Evolutionary conservation across 495 filamentous ascomycete species (phyloP), one percentile per base, ranked within the genome.

Genomic region (Friedmanniomyces simplex): DNA sequence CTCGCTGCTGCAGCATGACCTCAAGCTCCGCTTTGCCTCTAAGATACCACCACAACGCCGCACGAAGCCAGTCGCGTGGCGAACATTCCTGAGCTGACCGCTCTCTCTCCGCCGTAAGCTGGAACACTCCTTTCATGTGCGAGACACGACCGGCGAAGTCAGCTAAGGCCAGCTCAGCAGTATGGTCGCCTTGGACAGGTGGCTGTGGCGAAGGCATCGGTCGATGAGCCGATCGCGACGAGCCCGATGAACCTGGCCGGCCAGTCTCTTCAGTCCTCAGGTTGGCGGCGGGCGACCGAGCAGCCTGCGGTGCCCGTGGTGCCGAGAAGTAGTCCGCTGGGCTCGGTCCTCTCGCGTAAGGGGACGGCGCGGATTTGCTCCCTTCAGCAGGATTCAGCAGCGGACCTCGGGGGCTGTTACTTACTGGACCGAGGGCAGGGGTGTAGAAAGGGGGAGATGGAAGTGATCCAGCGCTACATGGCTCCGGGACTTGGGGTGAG

Each of bases 31-130:
- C 77, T 61, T 88, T 81, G 52, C 88, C 90, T 36, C 77, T 82
- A 57, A 94, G 65, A 63, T 95, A 95, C 90, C 90, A 96, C 90
- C 90, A 96, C 1, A 85, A 68, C 18, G 81, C 82, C 45, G 81
- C 84, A 57, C 84, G 74, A 13, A 86, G 74, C 75, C 90, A 82
- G 1, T 48, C 60, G 20, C 50, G 1, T 79, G 74, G 8, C 76
- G 76, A 12, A 77, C 81, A 52, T 75, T 76, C 53, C 75, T 69
- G n/a, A 1, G 86, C 48, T 0, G 85, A 81, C 54, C 78, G 80
- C n/a, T 79, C 77, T 42, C 79, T 76, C 63, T 91, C 86, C 2
- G 87, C 83, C 47, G 88, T 83, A 13, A 86, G 68, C 26, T 76
- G 72, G 64, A 94, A 88, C 6, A 88, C 72, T 57, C 79, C 78